Conservation (phyloP, 2,329 filamentous ascomycete genomes). For the Harringtonia lauricola region DNA sequence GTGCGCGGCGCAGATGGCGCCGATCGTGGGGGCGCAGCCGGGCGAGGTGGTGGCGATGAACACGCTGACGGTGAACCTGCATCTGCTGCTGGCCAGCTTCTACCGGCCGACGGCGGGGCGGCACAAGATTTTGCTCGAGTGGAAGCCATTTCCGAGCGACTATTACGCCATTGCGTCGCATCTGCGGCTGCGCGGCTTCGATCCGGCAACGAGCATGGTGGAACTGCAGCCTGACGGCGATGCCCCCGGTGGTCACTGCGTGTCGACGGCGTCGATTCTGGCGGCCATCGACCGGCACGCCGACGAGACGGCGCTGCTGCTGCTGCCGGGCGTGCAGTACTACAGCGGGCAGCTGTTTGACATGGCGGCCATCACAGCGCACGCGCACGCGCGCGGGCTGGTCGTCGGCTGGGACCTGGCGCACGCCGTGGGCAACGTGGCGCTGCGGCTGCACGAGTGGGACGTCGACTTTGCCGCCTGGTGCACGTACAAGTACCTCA, state of each 20-base stretch:
- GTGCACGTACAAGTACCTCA: slow-evolving; percentile 95
- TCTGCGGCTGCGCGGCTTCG: slow-evolving; percentile 56
- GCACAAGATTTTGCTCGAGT: slow-evolving; percentile 80
- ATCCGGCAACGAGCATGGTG: slow-evolving; percentile 59
- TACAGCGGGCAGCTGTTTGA: slow-evolving; percentile 87
- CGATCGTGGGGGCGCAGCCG: slow-evolving; percentile 61
- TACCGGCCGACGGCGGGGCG: slow-evolving; percentile 54
- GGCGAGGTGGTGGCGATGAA: slow-evolving; percentile 82
- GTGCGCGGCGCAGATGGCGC: slow-evolving; percentile 57
- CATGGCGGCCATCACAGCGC: slow-evolving; percentile 65
- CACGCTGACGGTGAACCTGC: slow-evolving; percentile 70
- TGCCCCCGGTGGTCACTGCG: slow-evolving; percentile 29
- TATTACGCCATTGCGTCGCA: slow-evolving; percentile 83
- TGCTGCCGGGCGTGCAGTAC: slow-evolving; percentile 83
- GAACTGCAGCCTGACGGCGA: slow-evolving; percentile 55
- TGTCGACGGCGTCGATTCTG: slow-evolving; percentile 63
- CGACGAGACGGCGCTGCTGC: slow-evolving; percentile 59
- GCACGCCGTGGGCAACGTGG: slow-evolving; percentile 66
- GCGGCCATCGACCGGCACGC: slow-evolving; percentile 65
- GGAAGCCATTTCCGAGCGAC: slow-evolving; percentile 83
- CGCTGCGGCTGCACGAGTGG: slow-evolving; percentile 74
- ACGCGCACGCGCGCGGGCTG: slow-evolving; percentile 48
- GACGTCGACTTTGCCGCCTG: slow-evolving; percentile 83
- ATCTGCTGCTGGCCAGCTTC: slow-evolving; percentile 75
- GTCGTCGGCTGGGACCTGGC: slow-evolving; percentile 54